Percentiles rank a stretch among this genome's conserved stretches.
These are phyloP conservation scores for Pythium angustatum DNA, from an alignment of 352 stramenopile species.

Conservation along the genomic window DNA sequence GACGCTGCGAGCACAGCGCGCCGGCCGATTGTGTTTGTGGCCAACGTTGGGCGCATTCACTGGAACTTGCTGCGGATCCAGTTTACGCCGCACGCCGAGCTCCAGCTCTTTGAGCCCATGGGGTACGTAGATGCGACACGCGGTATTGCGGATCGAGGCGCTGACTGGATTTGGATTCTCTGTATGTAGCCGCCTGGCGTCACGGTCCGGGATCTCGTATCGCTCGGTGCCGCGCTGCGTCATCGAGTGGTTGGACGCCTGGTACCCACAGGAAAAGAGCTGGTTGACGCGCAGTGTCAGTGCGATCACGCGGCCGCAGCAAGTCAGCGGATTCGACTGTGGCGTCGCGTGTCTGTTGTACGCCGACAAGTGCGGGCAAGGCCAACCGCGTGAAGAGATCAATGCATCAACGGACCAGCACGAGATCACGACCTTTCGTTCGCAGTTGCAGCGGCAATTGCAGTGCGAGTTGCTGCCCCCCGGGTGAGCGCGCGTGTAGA, in stretches of 20 bases:
- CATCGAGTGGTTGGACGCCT: conserved; percentile 83
- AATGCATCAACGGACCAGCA: conserved; percentile 61
- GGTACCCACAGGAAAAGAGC: conserved; percentile 60
- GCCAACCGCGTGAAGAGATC: conserved; percentile 58
- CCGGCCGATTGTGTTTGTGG: conserved; percentile 81
- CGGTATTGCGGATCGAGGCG: background rate
- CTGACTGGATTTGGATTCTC: background rate
- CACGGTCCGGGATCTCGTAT: conserved; percentile 63
- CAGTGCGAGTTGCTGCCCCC: conserved; percentile 8
- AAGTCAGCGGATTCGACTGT: conserved; percentile 90
- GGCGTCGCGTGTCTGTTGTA: conserved; percentile 88
- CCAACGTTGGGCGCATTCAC: conserved; percentile 81
- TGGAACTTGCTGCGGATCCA: conserved; percentile 89
- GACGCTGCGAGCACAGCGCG: conserved; percentile 56
- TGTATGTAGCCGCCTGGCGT: conserved; percentile 42
- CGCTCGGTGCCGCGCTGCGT: conserved; percentile 76
- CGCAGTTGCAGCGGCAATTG: conserved; percentile 48
- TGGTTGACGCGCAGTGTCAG: conserved; percentile 65
- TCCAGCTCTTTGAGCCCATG: conserved; percentile 91
- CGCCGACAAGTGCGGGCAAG: conserved; percentile 79
- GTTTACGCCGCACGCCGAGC: conserved; percentile 53
- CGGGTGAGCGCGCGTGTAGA: background rate
- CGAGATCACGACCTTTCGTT: conserved; percentile 73
- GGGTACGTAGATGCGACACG: conserved; percentile 36
- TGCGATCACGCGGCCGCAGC: conserved; percentile 82